A percentile compares a stretch with the other conserved stretches of the same genome.
These are phyloP conservation scores for Claviceps sp. DNA, from an alignment of 2,329 filamentous ascomycete species.

Conservation along the genomic window DNA sequence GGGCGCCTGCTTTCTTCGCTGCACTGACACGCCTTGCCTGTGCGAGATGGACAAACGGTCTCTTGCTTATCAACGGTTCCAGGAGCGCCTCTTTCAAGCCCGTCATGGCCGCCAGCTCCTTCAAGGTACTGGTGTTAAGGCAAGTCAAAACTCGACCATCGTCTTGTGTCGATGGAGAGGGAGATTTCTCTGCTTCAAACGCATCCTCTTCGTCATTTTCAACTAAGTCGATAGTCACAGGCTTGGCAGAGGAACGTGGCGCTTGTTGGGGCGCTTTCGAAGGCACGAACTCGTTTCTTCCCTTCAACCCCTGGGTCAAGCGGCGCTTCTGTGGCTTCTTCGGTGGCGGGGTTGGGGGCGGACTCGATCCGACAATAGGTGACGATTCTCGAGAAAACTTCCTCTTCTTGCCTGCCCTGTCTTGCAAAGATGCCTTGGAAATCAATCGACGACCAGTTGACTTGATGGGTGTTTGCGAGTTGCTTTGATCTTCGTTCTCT, in stretches of 20 bases:
- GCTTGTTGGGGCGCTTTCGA: slow-evolving; percentile 9
- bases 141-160: slow-evolving; percentile 52
- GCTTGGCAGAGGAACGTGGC: slow-evolving; percentile 21
- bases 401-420: slow-evolving; percentile 6
- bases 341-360: slow-evolving; percentile 15
- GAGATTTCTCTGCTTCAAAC: slow-evolving; percentile 22
- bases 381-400: slow-evolving; percentile 9
- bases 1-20: slow-evolving; percentile 32
- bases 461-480: slow-evolving; percentile 7
- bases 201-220: slow-evolving; percentile 29
- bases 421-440: slow-evolving; percentile 17
- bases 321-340: slow-evolving; percentile 14
- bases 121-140: slow-evolving; percentile 65
- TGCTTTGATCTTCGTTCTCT: background rate
- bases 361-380: slow-evolving; percentile 13
- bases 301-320: slow-evolving; percentile 23
- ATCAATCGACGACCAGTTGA: slow-evolving; percentile 16
- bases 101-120: slow-evolving; percentile 72
- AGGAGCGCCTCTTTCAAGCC: slow-evolving; percentile 58
- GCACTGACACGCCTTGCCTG: slow-evolving; percentile 53
- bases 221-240: slow-evolving; percentile 21
- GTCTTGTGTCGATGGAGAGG: slow-evolving; percentile 17
- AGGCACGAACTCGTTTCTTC: slow-evolving; percentile 14
- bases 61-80: slow-evolving; percentile 53
- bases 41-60: slow-evolving; percentile 58